phyloP scores from a whole-genome alignment of 331 rosid species.

The Rhamnella rubrinervis region DNA sequence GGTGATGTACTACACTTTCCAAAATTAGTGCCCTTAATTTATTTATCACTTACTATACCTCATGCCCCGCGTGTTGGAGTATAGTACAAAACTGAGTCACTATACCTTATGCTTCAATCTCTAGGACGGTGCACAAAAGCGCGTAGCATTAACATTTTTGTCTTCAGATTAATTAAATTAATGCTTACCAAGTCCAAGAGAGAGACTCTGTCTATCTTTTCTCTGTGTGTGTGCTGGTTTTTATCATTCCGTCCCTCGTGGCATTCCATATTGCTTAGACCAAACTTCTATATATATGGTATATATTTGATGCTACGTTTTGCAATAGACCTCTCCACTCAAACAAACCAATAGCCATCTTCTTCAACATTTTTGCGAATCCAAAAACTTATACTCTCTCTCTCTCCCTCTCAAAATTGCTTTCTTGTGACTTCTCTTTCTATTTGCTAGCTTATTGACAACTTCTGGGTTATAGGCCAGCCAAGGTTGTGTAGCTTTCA shows the following conservation, averaged over 20 bases:
- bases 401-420: not conserved
- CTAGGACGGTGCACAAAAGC: slow-evolving; percentile 47
- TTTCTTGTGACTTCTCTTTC: not conserved
- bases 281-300: not conserved
- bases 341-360: slow-evolving; percentile 32
- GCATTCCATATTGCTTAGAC: slow-evolving; percentile 15
- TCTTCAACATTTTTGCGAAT: slow-evolving; percentile 15
- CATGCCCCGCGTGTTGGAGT: too few species aligned
- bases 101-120: not conserved
- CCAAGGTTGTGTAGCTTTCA: not conserved
- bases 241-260: slow-evolving; percentile 13
- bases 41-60: not conserved
- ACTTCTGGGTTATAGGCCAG: too few species aligned
- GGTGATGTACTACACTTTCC: slow-evolving; percentile 32
- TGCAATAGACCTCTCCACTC: slow-evolving; percentile 29
- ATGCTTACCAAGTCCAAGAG: too few species aligned
- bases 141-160: slow-evolving; percentile 24
- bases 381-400: slow-evolving; percentile 13
- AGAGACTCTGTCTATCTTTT: too few species aligned
- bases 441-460: not conserved
- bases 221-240: not conserved
- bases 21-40: slow-evolving; percentile 2
- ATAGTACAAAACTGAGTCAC: too few species aligned
- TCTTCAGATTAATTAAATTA: too few species aligned
- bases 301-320: slow-evolving; percentile 17